Base-by-base conservation (phyloP, 148 eudicot genomes). In the Bassia scoparia region DNA sequence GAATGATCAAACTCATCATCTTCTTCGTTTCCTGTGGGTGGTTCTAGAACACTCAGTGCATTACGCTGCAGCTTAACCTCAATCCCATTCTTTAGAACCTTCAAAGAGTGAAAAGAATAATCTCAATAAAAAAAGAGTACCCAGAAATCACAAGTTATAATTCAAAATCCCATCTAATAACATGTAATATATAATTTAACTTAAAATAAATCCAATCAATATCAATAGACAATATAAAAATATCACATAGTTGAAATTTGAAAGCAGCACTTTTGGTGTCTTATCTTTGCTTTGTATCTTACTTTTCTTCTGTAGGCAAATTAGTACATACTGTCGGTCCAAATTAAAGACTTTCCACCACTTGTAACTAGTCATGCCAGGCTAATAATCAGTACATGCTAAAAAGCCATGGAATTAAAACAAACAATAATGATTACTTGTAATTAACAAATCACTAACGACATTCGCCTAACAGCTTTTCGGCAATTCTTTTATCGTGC, bases 61-160 rank as follows among this genome's bases (percentile, higher is more conserved):
- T 95, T 95, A 79, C 99, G 83, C 60, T 95, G 99, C 63, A 95
- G 87, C 87, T 95, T 95, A 67, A 95, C 99, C 76, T 95, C 99
- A 77, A 88, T 87, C 35, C 99, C 99, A 78, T 95, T 95, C 83
- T 95, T 95, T 80, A 95, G 70, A 79, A 95, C 99, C 99, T 95
- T 55, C 72, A 75, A 54, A 24, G 26, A 43, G 18, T 26, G 59
- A 73, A 27, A 24, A 38, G 23, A 61, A n/a, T 27, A n/a, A 55
- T 41, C 43, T 70, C 50, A 74, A 8, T 75, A 35, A n/a, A 15
- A 5, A 50, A 74, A 53, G 30, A 74, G 3, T n/a, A n/a, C n/a
- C n/a, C n/a, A n/a, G n/a, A n/a, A n/a, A n/a, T n/a, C n/a, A n/a
- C n/a, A n/a, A n/a, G n/a, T n/a, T n/a, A n/a, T n/a, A n/a, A n/a